A percentile compares a stretch with the other conserved stretches of the same genome.
Conservation (phyloP, 1,284 basidiomycete genomes). For the Heterobasidion irregulare region DNA sequence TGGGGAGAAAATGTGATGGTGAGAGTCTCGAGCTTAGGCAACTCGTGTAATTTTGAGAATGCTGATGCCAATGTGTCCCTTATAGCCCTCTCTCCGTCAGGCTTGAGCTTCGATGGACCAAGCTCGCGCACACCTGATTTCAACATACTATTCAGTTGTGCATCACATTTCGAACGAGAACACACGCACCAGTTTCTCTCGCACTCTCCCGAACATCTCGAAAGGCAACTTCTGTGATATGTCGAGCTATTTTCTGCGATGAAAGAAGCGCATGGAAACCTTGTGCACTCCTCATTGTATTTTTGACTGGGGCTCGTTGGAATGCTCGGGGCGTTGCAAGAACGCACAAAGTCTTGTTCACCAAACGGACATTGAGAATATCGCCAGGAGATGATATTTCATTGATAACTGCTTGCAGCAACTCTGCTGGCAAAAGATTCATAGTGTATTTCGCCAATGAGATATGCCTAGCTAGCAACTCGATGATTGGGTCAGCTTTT, state of each 20-base stretch:
- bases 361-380: slow-evolving; percentile 10
- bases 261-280: slow-evolving; percentile 6
- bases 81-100: not conserved
- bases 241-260: slow-evolving; percentile 5
- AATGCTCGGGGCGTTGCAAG: slow-evolving; percentile 13
- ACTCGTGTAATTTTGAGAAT: not conserved
- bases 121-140: not conserved
- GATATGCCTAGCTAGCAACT: not conserved
- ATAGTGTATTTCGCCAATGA: not conserved
- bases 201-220: not conserved
- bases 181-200: no score
- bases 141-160: not conserved
- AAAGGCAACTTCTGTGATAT: slow-evolving; percentile 6
- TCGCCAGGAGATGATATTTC: slow-evolving; percentile 6
- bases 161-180: not conserved
- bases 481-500: no score
- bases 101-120: not conserved
- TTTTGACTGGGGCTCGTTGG: slow-evolving; percentile 7
- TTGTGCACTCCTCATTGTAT: slow-evolving; percentile 3
- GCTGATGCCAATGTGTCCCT: not conserved
- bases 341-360: slow-evolving; percentile 9
- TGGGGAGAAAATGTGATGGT: not conserved
- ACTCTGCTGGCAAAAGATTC: slow-evolving; percentile 7
- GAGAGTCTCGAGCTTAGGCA: not conserved
- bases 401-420: slow-evolving; percentile 11